A percentile compares a stretch with the other conserved stretches of the same genome.
Evolutionary conservation across 2,329 filamentous ascomycete species (phyloP).

Genomic region (Penicillium sp.): DNA sequence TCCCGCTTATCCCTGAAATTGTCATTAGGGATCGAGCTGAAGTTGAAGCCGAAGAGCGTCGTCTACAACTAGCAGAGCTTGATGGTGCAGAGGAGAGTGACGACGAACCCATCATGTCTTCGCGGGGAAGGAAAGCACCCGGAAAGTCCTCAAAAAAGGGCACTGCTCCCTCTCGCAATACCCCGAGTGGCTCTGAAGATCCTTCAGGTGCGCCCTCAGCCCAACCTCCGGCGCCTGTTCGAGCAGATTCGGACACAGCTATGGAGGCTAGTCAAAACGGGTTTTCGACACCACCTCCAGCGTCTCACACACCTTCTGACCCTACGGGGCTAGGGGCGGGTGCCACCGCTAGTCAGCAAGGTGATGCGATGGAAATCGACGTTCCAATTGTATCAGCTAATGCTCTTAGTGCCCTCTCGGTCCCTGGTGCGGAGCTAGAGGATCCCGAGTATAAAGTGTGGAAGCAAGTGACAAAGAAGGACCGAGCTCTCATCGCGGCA

Average conservation of each 20-base stretch:
- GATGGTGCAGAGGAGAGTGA: conserved; percentile 88
- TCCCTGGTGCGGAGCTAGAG: conserved; percentile 78
- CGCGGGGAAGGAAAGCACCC: conserved; percentile 82
- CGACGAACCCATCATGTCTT: conserved; percentile 98
- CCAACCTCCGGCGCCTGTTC: conserved; percentile 49
- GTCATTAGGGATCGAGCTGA: conserved; percentile 86
- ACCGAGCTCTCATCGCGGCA: conserved; percentile 79
- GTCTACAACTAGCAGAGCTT: conserved; percentile 77
- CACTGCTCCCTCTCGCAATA: conserved; percentile 63
- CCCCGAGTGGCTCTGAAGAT: conserved; percentile 71
- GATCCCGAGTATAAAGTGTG: conserved; percentile 92
- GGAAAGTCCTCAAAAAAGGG: conserved; percentile 68
- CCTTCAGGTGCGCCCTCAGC: conserved; percentile 60
- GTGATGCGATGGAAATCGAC: conserved; percentile 84
- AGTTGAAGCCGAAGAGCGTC: conserved; percentile 79
- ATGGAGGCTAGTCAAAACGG: conserved; percentile 77
- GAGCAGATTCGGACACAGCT: conserved; percentile 69
- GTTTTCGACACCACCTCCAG: conserved; percentile 76
- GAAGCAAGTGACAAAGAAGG: conserved; percentile 98
- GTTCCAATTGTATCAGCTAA: conserved; percentile 64
- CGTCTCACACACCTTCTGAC: conserved; percentile 72
- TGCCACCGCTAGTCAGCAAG: conserved; percentile 68
- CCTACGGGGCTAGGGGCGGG: conserved; percentile 64
- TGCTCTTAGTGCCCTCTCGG: conserved; percentile 63
- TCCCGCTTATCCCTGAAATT: conserved; percentile 91